Evolutionary conservation across 2,329 filamentous ascomycete species (phyloP), one percentile per base, ranked within the genome.

Genomic region (Coleophoma cylindrospora): DNA sequence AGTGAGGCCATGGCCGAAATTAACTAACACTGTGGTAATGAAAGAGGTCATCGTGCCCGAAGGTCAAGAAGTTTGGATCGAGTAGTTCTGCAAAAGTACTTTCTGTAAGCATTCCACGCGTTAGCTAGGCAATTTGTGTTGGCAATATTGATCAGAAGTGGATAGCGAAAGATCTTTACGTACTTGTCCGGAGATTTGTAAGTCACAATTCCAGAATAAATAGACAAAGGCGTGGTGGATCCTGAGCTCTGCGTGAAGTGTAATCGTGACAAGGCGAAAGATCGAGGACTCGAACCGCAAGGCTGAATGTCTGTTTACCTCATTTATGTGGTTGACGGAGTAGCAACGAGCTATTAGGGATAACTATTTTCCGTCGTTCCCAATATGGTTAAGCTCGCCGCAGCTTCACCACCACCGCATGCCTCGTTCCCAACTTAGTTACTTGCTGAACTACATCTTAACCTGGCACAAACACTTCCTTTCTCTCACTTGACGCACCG

Each of bases 1-100:
- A 75, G 62, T 49, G 69, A 58, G 49, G 65, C 63, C 48, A 64
- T 65, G 22, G 54, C 51, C 49, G 61, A 56, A 61, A 57, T 57
- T 68, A 57, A 87, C 84, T 73, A 76, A 89, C 86, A 89, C 87
- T 68, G 87, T 91, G 60, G 85, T 89, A 66, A 91, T 86, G 73
- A 91, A 88, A 59, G 86, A 87, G 66, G 85, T 80, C 87, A 89
- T 90, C 60, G 63, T 74, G 53, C 53, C 5, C 21, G 14, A 5
- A 32, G 12, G 27, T 27, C 12, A 21, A 41, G 40, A 13, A 45
- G 27, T 10, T 13, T 45, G 43, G 22, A 21, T 12, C 11, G 15
- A 34, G 17, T 14, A 21, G 27, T 27, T 27, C 27, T 27, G 27
- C 27, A 27, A 40, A 40, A 40, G 14, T n/a, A 19, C 37, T n/a